Base-by-base conservation (phyloP, 345 rosid species). In the Pistacia atlantica region DNA sequence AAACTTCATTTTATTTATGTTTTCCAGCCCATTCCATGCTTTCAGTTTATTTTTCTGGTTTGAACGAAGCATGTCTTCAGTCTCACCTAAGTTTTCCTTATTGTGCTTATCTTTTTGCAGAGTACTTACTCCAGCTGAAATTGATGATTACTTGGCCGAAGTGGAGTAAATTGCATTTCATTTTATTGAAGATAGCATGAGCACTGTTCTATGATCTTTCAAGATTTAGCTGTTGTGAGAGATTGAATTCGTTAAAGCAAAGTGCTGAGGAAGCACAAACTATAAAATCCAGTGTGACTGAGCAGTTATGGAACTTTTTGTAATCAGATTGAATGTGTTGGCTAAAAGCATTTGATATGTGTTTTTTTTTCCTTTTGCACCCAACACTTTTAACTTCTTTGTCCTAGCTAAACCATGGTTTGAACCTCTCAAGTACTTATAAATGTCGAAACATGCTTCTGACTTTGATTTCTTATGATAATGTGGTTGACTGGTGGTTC, bases 41-140 rank as follows among this genome's bases (percentile, higher is more conserved):
- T 63, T 2, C 46, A 63, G 46, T 5, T 42, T 42, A 42, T 42
- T 42, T 42, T 5, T 1, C 46, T 42, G 9, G 46, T 42, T 7
- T 42, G 46, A 42, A 42, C 46, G 9, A 5, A 42, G 46, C 46
- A 42, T 7, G 6, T 5, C 9, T 42, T 42, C 46, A 5, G 57
- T 22, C 31, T 28, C 10, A 28, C 64, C 64, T 65, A 64, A 65
- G 54, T 2, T 35, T 49, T 71, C 31, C 31, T n/a, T 75, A 3
- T 20, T 28, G 54, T 71, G 51, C 52, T 33, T 80, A 8, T 48
- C 57, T 45, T 48, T 56, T 25, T 74, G 84, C 91, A 92, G 97
- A 85, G 93, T 92, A 38, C 85, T 90, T 33, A 90, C 93, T 13
- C 87, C 97, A n/a, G 91, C 91, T 17, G 97, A 93, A 82, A 84